Conservation (phyloP, 192 early-diverging fungal genomes). For the Martensiomyces pterosporus region DNA sequence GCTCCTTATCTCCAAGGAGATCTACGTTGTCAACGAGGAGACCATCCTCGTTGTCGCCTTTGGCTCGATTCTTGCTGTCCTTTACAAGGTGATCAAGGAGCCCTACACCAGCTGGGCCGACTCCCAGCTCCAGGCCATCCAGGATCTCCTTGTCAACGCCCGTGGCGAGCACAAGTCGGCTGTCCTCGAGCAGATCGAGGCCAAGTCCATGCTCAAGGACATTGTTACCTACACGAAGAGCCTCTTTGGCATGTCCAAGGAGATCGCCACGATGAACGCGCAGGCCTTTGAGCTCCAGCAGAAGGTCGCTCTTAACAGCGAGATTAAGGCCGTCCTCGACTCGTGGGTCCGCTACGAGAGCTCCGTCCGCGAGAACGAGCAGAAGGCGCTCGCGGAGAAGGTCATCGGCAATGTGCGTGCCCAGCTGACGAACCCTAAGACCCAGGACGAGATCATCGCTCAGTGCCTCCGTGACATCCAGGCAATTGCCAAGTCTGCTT, state of each 20-base stretch:
- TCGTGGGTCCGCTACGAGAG: conserved; percentile 97
- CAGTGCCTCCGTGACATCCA: conserved; percentile 53
- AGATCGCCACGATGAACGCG: conserved; percentile 91
- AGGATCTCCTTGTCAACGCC: conserved; percentile 74
- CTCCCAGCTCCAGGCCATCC: conserved; percentile 68
- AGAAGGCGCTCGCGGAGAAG: conserved; percentile 77
- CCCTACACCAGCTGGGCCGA: conserved; percentile 76
- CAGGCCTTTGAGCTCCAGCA: conserved; percentile 96
- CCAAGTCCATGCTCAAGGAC: conserved; percentile 89
- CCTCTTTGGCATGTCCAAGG: conserved; percentile 91
- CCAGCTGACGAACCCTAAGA: conserved; percentile 48
- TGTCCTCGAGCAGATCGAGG: conserved; percentile 83
- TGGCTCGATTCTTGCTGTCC: conserved; percentile 71
- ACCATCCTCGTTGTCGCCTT: conserved; percentile 78
- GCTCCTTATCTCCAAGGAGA: conserved; percentile 93
- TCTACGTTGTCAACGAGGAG: conserved; percentile 95
- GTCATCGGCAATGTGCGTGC: conserved; percentile 69
- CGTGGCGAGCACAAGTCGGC: conserved; percentile 89
- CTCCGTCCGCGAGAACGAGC: conserved; percentile 87
- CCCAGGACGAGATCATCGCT: conserved; percentile 47
- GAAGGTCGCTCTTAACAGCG: conserved; percentile 68
- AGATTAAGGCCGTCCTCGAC: conserved; percentile 87
- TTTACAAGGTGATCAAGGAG: conserved; percentile 78
- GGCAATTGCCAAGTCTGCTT: conserved; percentile 40
- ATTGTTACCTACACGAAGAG: conserved; percentile 90